Conservation (phyloP, 768 basidiomycete genomes). For the Exidia glandulosa region DNA sequence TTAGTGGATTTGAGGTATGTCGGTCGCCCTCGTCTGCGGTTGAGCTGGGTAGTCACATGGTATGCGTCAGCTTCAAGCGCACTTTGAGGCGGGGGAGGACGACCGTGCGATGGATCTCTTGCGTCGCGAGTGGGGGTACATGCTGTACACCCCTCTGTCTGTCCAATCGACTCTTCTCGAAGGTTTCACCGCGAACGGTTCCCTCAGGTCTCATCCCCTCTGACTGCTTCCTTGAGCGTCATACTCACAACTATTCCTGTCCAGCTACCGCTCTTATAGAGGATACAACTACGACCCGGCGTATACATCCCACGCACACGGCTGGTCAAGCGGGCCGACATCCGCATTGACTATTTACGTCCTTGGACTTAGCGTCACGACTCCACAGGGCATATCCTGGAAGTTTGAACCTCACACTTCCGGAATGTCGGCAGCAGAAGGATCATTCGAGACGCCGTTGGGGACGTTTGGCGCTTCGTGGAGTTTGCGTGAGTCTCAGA, state of each 20-base stretch:
- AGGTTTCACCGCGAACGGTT: conserved; percentile 48
- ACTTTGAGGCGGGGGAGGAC: conserved; percentile 44
- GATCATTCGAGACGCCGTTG: conserved; percentile 41
- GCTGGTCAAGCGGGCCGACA: conserved; percentile 49
- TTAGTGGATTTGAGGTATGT: conserved; percentile 45
- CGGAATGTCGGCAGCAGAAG: conserved; percentile 31
- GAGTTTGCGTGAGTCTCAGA: too few relatives aligned
- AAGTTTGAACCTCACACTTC: conserved; percentile 32
- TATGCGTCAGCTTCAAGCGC: conserved; percentile 44
- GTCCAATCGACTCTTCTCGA: conserved; percentile 49
- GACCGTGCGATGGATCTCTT: conserved; percentile 42
- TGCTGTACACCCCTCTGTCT: conserved; percentile 41
- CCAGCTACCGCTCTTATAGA: conserved; percentile 41
- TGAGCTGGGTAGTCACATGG: too few relatives aligned
- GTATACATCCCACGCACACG: conserved; percentile 49
- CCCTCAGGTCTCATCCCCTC: conserved; percentile 27
- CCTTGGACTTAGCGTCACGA: conserved; percentile 38
- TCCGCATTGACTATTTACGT: conserved; percentile 47
- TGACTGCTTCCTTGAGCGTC: background rate
- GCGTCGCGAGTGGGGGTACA: conserved; percentile 48
- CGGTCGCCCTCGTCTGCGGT: too few relatives aligned
- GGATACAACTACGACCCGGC: conserved; percentile 50
- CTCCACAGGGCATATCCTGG: conserved; percentile 38
- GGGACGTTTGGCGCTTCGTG: conserved; percentile 42
- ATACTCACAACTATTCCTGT: background rate